Base-by-base conservation (phyloP, 23 red algal species). In the Gracilaria domingensis region DNA sequence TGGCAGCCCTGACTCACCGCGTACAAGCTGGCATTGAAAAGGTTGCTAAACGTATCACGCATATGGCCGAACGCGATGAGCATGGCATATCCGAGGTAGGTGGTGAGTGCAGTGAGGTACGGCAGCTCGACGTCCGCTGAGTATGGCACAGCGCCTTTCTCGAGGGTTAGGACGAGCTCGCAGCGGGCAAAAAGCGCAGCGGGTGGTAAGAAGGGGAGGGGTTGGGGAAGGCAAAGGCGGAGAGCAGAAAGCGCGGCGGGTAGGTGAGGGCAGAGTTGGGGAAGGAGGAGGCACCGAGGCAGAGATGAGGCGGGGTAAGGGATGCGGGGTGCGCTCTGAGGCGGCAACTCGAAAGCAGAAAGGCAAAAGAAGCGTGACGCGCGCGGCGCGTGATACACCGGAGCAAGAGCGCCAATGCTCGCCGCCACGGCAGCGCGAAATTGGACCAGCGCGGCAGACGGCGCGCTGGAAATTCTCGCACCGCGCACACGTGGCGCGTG, bases 61-160 rank as follows among this genome's bases (percentile, higher is more conserved):
- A 98, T 11, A 53, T 98, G 66, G 30, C 96, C 96, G 66, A 95
- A 84, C 70, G 84, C 60, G 67, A 98, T 95, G 23, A 98, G 67
- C 7, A 89, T 81, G 70, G 93, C 96, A 74, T 98, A 98, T 23
- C 81, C 83, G 66, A 93, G 74, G 54, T 98, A 98, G 30, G 82
- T 80, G 30, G 91, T 80, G 82, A n/a, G n/a, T n/a, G n/a, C n/a
- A n/a, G n/a, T n/a, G n/a, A n/a, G n/a, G n/a, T n/a, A n/a, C n/a
- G n/a, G 91, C 36, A 93, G 79, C 37, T 71, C 45, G 24, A 66
- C 44, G 66, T 86, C 69, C 24, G 44, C 45, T 33, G 88, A 91
- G 20, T 66, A 37, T 11, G 66, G 66, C 11, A 35, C 14, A 18
- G 14, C 33, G 24, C 4, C 32, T 48, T 59, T 64, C 45, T 39